phyloP scores from a whole-genome alignment of 441 rosid species.

The Populus trichocarpa region DNA sequence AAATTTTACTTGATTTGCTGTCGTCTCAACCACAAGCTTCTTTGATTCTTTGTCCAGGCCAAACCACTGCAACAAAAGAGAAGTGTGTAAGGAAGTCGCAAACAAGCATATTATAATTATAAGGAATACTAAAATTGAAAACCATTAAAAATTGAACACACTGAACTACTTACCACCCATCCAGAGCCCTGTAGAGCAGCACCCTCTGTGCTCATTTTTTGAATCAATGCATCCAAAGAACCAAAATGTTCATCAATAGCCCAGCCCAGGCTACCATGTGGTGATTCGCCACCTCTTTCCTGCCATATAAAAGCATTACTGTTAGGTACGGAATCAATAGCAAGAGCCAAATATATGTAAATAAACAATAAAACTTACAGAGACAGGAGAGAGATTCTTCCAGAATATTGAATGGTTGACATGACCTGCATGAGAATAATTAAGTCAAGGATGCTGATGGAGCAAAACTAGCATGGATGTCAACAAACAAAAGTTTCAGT shows the following conservation, averaged over 20 bases:
- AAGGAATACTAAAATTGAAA: constrained; percentile 4
- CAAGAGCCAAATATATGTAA: neutral
- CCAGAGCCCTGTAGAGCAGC: constrained; percentile 97
- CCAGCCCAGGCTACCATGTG: constrained; percentile 63
- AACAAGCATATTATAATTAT: neutral
- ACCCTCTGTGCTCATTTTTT: constrained; percentile 83
- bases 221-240: constrained; percentile 62
- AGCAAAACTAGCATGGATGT: neutral
- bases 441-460: neutral
- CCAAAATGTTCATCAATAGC: constrained; percentile 83
- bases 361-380: constrained; percentile 40
- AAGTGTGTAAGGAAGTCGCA: neutral
- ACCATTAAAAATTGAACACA: neutral
- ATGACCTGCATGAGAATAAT: constrained; percentile 55
- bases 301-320: constrained; percentile 22
- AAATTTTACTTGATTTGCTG: constrained; percentile 75
- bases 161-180: constrained; percentile 77
- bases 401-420: constrained; percentile 92
- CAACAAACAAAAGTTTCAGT: neutral
- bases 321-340: neutral
- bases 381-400: constrained; percentile 74
- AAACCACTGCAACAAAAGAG: constrained; percentile 62
- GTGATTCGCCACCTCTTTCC: constrained; percentile 97
- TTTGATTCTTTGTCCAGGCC: constrained; percentile 74
- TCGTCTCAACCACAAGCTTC: constrained; percentile 89